Conservation (phyloP, 441 rosid species). For the Jatropha multifida region DNA sequence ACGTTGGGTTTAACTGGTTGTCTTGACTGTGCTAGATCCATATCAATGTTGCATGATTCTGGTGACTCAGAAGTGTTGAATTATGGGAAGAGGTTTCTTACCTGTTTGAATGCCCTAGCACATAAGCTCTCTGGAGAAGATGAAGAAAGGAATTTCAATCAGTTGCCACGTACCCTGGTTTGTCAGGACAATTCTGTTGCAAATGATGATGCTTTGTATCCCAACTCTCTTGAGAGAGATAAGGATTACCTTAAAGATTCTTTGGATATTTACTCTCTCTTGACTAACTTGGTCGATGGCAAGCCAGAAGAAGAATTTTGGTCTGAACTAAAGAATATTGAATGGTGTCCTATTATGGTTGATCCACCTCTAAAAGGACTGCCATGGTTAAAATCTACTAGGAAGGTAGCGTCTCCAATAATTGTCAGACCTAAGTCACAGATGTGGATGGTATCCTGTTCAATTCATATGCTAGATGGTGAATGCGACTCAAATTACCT, state of each 20-base stretch:
- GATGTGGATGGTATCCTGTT: conserved; percentile 77
- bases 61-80: conserved; percentile 54
- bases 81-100: conserved; percentile 64
- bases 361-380: conserved; percentile 76
- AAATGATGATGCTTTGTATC: conserved; percentile 28
- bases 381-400: conserved; percentile 80
- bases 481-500: conserved; percentile 63
- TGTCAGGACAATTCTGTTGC: conserved; percentile 24
- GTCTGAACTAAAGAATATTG: conserved; percentile 73
- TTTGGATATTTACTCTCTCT: conserved; percentile 43
- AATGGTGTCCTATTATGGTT: conserved; percentile 85
- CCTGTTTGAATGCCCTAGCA: conserved; percentile 64
- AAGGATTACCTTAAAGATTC: conserved; percentile 37
- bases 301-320: conserved; percentile 80
- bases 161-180: conserved; percentile 32
- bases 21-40: conserved; percentile 90
- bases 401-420: conserved; percentile 69
- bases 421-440: conserved; percentile 88
- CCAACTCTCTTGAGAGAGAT: conserved; percentile 38
- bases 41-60: conserved; percentile 63
- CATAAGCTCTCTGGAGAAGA: conserved; percentile 45
- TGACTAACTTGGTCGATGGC: conserved; percentile 51
- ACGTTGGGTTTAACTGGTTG: conserved; percentile 64
- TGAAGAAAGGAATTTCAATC: conserved; percentile 40
- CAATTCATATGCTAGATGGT: conserved; percentile 77